Conservation (phyloP, 257 asterid species). For the Petunia axillaris region DNA sequence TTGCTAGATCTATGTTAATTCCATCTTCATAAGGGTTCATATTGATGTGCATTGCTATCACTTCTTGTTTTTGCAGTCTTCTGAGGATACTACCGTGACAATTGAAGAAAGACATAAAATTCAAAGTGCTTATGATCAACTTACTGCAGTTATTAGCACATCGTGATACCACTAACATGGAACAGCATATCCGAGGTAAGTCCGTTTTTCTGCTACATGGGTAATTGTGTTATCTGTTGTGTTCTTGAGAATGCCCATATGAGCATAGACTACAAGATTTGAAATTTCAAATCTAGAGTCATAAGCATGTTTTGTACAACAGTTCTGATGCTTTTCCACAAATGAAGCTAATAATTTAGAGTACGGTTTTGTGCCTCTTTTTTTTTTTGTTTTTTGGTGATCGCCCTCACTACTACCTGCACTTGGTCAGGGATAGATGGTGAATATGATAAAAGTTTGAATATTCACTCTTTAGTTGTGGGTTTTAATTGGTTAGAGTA, state of each 20-base stretch:
- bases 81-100: constrained; percentile 46
- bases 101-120: constrained; percentile 64
- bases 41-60: not conserved
- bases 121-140: constrained; percentile 47
- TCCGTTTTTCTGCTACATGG: constrained; percentile 6
- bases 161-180: constrained; percentile 31
- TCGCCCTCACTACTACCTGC: not conserved
- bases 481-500: not conserved
- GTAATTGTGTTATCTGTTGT: not conserved
- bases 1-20: not conserved
- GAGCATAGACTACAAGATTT: not conserved
- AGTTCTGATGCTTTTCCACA: not conserved
- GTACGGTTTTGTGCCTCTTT: too few relatives aligned
- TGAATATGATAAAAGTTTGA: not conserved
- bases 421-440: not conserved
- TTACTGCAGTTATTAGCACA: constrained; percentile 40
- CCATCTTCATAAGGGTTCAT: not conserved
- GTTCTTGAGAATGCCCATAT: not conserved
- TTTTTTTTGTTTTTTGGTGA: too few relatives aligned
- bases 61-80: constrained; percentile 50
- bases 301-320: constrained; percentile 2
- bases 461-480: too few relatives aligned
- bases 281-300: constrained; percentile 9
- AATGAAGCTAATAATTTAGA: too few relatives aligned
- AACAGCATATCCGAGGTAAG: constrained; percentile 16